Evolutionary conservation across 2,329 filamentous ascomycete species (phyloP).

Genomic region (Epichloe glyceriae): DNA sequence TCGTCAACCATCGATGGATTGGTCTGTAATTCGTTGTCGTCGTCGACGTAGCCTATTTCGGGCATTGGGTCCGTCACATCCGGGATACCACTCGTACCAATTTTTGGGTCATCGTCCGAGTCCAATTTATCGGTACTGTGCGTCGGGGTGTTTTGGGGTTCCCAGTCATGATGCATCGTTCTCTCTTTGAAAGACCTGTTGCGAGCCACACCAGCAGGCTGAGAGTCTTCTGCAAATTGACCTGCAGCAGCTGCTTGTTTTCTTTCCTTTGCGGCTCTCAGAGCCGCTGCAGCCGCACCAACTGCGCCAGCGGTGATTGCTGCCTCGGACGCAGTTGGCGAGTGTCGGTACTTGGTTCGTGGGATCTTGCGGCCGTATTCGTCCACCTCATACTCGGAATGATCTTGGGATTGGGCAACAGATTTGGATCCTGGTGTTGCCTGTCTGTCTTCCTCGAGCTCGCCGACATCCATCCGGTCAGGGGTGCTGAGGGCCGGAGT

Average conservation of each 20-base stretch:
- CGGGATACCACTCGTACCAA: slow-evolving; percentile 60
- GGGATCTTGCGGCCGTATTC: slow-evolving; percentile 44
- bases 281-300: slow-evolving; percentile 36
- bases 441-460: slow-evolving; percentile 25
- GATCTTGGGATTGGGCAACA: slow-evolving; percentile 31
- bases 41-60: slow-evolving; percentile 55
- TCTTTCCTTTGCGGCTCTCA: slow-evolving; percentile 36
- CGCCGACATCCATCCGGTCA: slow-evolving; percentile 28
- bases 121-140: slow-evolving; percentile 47
- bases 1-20: slow-evolving; percentile 77
- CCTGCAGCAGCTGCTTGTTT: slow-evolving; percentile 25
- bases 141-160: slow-evolving; percentile 41
- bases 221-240: slow-evolving; percentile 25
- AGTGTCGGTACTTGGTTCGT: slow-evolving; percentile 30
- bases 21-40: slow-evolving; percentile 59
- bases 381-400: slow-evolving; percentile 43
- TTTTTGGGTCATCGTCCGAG: slow-evolving; percentile 37
- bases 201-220: slow-evolving; percentile 39
- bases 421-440: slow-evolving; percentile 26
- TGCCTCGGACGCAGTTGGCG: slow-evolving; percentile 43
- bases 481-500: slow-evolving; percentile 24
- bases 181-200: slow-evolving; percentile 57
- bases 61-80: slow-evolving; percentile 58
- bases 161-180: slow-evolving; percentile 38
- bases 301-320: slow-evolving; percentile 46